Evolutionary conservation across 192 early-diverging fungal species (phyloP), one percentile per base, ranked within the genome.

Genomic region (Entophlyctis luteolus): DNA sequence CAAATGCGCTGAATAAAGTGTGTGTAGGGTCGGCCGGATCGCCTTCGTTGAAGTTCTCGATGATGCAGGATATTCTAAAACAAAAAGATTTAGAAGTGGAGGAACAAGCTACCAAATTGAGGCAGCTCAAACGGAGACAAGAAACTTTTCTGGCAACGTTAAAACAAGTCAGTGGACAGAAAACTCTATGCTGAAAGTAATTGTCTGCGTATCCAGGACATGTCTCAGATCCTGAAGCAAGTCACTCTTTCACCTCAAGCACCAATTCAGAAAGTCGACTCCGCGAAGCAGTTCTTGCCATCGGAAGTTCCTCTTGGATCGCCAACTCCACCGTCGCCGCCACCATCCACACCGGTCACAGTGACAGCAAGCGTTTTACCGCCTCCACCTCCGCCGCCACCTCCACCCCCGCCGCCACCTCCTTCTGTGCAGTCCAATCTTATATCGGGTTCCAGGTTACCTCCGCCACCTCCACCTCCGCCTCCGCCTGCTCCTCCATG

Each of bases 401-500:
- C 65, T 1, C 62, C 47, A 16, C 76, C 34, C 37, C 69, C 65
- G 25, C 75, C 58, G 29, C 54, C 42, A 46, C 72, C 53, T 49
- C 72, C 48, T 28, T 18, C 52, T 63, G 12, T 68, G 29, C 8
- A 65, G 20, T 63, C 12, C 18, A 55, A 27, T 22, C 14, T 23
- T 8, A 25, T n/a, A n/a, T n/a, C n/a, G n/a, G n/a, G n/a, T n/a
- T n/a, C n/a, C n/a, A n/a, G n/a, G n/a, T n/a, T 48, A 5, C 68
- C 68, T 58, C 63, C 68, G 2, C 58, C 37, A 29, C 58, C 60
- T 10, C 60, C 60, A 23, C 54, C 42, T 0, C 66, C 66, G 8
- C 69, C 69, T 3, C 69, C 69, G 18, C 69, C 69, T 4, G 59
- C 69, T 12, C 69, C 69, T 12, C 68, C 56, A 65, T 16, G 37